Conservation (phyloP, 2,329 filamentous ascomycete genomes). For the Lecanoromycetidae sp. region DNA sequence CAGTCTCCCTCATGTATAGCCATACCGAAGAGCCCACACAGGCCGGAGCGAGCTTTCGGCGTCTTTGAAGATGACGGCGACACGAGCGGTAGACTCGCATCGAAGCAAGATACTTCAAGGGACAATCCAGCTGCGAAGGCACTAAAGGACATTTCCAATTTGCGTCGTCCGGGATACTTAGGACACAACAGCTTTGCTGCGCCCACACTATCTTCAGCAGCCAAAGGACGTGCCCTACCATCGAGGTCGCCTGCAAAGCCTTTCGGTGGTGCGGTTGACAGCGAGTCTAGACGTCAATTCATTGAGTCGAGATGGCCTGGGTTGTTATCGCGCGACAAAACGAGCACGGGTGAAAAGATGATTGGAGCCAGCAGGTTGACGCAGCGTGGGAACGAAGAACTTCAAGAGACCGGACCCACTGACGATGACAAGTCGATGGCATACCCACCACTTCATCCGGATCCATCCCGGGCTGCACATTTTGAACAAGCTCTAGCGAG, state of each 20-base stretch:
- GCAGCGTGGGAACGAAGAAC: neutral
- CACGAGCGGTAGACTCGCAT: no score
- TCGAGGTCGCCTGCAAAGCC: neutral
- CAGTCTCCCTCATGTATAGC: neutral
- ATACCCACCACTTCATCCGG: neutral
- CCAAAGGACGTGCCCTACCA: neutral
- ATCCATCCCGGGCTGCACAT: neutral
- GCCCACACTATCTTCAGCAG: no score
- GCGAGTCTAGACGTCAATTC: no score
- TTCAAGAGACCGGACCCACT: neutral
- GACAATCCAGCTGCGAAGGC: neutral
- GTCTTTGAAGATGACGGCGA: neutral
- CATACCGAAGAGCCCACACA: neutral
- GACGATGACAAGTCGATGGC: neutral
- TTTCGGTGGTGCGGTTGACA: neutral
- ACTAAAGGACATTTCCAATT: constrained; percentile 7
- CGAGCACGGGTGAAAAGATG: neutral
- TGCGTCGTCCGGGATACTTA: constrained; percentile 12
- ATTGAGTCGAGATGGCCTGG: no score
- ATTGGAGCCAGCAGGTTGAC: no score
- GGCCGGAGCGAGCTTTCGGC: neutral
- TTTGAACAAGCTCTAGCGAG: constrained; percentile 1
- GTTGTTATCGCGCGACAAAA: neutral
- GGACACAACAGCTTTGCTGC: constrained; percentile 14
- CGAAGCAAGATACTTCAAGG: neutral